Evolutionary conservation across 148 eudicot species (phyloP).

Genomic region (Agrostemma githago): DNA sequence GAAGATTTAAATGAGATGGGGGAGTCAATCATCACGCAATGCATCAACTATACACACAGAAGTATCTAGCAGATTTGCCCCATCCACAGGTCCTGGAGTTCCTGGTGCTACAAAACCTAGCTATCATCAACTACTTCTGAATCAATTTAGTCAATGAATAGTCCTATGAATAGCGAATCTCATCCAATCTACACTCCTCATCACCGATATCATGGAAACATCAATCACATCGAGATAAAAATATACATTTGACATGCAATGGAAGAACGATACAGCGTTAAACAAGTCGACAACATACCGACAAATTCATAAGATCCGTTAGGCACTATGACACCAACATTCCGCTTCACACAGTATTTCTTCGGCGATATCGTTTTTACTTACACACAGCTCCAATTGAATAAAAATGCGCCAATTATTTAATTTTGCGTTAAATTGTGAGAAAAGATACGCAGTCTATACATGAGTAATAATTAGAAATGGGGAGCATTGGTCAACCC

Average conservation of each 20-base stretch:
- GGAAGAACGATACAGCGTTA: neutral
- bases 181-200: neutral
- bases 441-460: too few relatives aligned
- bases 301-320: conserved; percentile 56
- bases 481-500: too few relatives aligned
- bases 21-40: too few relatives aligned
- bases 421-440: too few relatives aligned
- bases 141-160: neutral
- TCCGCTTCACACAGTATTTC: conserved; percentile 86
- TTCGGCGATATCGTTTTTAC: conserved; percentile 91
- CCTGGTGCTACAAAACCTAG: neutral
- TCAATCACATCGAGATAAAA: conserved; percentile 1
- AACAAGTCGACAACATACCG: conserved; percentile 40
- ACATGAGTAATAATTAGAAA: too few relatives aligned
- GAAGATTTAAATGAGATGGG: too few relatives aligned
- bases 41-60: too few relatives aligned
- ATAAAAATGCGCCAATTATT: too few relatives aligned
- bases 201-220: neutral
- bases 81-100: too few relatives aligned
- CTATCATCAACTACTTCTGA: neutral
- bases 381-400: conserved; percentile 29
- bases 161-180: neutral
- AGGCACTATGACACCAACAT: conserved; percentile 67
- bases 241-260: neutral
- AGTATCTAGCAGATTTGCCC: too few relatives aligned